These are phyloP conservation scores for Kwoniella bestiolae DNA, from an alignment of 768 basidiomycete species.

Conservation along the genomic window DNA sequence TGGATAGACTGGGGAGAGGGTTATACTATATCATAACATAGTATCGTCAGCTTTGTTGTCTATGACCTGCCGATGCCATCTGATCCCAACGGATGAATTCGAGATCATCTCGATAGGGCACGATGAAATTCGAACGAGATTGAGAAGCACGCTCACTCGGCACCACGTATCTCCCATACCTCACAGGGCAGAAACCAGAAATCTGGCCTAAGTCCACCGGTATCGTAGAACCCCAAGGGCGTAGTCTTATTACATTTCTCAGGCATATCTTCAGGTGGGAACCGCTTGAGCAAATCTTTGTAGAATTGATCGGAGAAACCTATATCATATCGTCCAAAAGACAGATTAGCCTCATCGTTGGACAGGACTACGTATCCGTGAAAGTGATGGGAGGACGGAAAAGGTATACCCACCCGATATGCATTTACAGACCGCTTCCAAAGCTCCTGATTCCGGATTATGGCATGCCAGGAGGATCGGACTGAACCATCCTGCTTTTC, in stretches of 20 bases:
- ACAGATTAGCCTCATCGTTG: too few species aligned
- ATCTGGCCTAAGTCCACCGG: conserved; percentile 55
- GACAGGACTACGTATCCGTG: too few species aligned
- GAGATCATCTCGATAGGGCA: too few species aligned
- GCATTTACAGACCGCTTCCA: conserved; percentile 85
- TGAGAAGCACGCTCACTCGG: conserved; percentile 60
- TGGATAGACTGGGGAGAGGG: conserved; percentile 80
- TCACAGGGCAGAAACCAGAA: conserved; percentile 60
- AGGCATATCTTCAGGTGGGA: conserved; percentile 62
- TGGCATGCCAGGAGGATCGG: conserved; percentile 80
- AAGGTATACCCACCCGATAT: conserved; percentile 28
- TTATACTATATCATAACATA: conserved; percentile 63
- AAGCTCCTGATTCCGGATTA: conserved; percentile 66
- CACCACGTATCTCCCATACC: conserved; percentile 76
- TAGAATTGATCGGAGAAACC: conserved; percentile 74
- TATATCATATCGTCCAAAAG: too few species aligned
- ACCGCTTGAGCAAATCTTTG: conserved; percentile 69
- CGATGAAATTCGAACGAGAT: too few species aligned
- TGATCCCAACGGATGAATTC: too few species aligned
- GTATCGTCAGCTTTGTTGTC: conserved; percentile 13
- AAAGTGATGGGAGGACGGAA: too few species aligned
- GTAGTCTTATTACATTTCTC: conserved; percentile 65
- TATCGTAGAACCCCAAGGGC: conserved; percentile 44
- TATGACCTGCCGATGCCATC: too few species aligned
- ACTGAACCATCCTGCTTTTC: conserved; percentile 91